Base-by-base conservation (phyloP, 441 rosid species). In the Dalechampia spathulata region DNA sequence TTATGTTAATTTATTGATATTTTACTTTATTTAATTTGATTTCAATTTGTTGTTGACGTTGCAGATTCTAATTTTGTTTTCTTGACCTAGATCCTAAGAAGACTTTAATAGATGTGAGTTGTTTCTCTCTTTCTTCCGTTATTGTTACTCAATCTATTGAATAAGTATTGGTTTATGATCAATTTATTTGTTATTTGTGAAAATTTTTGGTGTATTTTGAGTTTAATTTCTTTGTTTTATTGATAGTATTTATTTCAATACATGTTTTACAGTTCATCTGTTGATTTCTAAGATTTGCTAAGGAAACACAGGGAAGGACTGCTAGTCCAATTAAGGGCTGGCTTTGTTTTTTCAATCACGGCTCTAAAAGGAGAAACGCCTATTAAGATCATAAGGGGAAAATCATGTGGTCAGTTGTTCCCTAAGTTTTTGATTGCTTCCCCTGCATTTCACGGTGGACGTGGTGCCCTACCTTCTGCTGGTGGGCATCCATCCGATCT, bases 401-500 rank as follows among this genome's bases (percentile, higher is more conserved):
- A 42, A 34, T 61, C 52, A 30, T 52, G 51, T 34, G 37, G 19
- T 0, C 58, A 32, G 23, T 16, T 32, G n/a, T 52, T 52, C 22
- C 51, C 52, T 52, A 61, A 58, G 55, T 34, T 47, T 48, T 48
- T 72, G 69, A 68, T 77, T 53, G 70, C 75, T 0, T 74, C 77
- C 69, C 77, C 75, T 69, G 66, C 77, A 26, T 77, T 77, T 69
- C 82, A 72, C 61, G 70, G 77, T 38, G 79, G 77, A 59, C 73
- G 68, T 17, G 82, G 73, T 42, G 79, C 79, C 65, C 73, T 74
- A 48, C 79, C 79, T 64, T 74, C 72, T 1, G 75, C 82, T 43
- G 78, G 76, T 50, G 78, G 78, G 74, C 75, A 69, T 68, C 82
- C 75, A 0, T 67, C 77, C 1, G 82, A 77, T 71, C 82, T 77